Percentiles rank a stretch among this genome's conserved stretches.
Conservation (phyloP, 2,329 filamentous ascomycete species). For the Sporothrix sp. region DNA sequence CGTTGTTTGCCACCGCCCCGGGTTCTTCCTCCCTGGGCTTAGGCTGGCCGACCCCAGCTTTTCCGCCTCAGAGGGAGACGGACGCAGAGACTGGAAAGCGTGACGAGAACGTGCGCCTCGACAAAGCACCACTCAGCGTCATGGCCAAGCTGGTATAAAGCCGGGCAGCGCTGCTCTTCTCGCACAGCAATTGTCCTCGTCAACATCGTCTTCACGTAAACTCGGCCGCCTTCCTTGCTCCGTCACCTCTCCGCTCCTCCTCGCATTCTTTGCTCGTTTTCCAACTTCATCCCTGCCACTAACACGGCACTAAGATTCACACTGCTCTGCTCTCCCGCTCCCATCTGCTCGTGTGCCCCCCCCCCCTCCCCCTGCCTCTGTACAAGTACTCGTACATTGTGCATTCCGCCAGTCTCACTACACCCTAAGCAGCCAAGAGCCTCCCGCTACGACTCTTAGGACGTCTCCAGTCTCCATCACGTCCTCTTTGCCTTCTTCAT, state of each 20-base stretch:
- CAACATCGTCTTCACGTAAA: too few species aligned
- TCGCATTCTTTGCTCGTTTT: neutral
- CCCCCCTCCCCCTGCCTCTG: neutral
- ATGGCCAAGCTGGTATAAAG: slow-evolving; percentile 11
- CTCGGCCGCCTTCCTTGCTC: neutral
- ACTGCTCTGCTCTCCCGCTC: neutral
- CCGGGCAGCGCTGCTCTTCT: slow-evolving; percentile 6
- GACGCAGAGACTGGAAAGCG: too few species aligned
- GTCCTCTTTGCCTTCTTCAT: neutral
- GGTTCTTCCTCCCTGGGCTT: slow-evolving; percentile 13
- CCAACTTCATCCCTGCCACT: slow-evolving; percentile 5
- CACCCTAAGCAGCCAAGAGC: slow-evolving; percentile 6
- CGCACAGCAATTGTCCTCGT: too few species aligned
- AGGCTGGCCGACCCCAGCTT: slow-evolving; percentile 15
- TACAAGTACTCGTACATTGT: too few species aligned
- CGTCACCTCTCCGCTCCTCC: neutral
- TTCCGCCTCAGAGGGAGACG: too few species aligned
- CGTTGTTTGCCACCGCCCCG: slow-evolving; percentile 7
- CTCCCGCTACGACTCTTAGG: slow-evolving; percentile 1
- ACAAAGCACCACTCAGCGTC: neutral
- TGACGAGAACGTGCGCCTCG: neutral
- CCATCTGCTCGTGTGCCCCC: neutral
- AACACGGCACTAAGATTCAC: slow-evolving; percentile 2
- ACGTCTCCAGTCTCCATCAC: neutral
- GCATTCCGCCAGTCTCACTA: neutral